Evolutionary conservation across 1,284 basidiomycete species (phyloP).

Genomic region (Exsudoporus floridanus): DNA sequence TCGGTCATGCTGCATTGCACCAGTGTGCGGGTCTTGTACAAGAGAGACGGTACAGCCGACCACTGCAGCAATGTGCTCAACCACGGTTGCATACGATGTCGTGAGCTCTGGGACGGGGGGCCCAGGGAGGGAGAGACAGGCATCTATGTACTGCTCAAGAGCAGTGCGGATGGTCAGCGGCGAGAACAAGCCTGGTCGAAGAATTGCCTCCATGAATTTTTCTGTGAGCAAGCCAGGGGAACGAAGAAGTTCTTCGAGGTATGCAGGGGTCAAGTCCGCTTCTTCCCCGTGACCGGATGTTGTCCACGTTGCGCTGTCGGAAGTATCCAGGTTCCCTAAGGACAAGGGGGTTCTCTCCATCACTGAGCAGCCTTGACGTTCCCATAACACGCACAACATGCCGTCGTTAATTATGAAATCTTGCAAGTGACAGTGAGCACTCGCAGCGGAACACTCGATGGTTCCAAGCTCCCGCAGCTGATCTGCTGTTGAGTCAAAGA

Average conservation of each 20-base stretch:
- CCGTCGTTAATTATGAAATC: slow-evolving; percentile 63
- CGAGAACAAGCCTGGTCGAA: slow-evolving; percentile 87
- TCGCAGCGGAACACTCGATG: slow-evolving; percentile 58
- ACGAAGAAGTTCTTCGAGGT: slow-evolving; percentile 80
- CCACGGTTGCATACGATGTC: slow-evolving; percentile 63
- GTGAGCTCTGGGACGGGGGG: slow-evolving; percentile 51
- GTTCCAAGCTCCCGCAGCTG: slow-evolving; percentile 54
- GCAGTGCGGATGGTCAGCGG: slow-evolving; percentile 75
- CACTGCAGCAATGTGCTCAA: slow-evolving; percentile 77
- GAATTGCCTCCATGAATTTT: slow-evolving; percentile 78
- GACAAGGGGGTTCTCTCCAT: slow-evolving; percentile 56
- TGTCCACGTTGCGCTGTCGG: slow-evolving; percentile 47
- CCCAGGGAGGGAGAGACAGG: slow-evolving; percentile 66
- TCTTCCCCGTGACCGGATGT: slow-evolving; percentile 59
- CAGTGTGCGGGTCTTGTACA: slow-evolving; percentile 73
- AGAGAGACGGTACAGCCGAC: slow-evolving; percentile 83
- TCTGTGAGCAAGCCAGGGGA: slow-evolving; percentile 71
- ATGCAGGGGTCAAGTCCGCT: slow-evolving; percentile 78
- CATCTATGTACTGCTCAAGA: slow-evolving; percentile 76
- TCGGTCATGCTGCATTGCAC: slow-evolving; percentile 72
- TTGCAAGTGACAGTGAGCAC: slow-evolving; percentile 67
- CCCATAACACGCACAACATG: slow-evolving; percentile 69
- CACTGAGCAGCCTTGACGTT: slow-evolving; percentile 71
- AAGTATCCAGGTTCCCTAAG: slow-evolving; percentile 37
- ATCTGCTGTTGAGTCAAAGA: slow-evolving; percentile 55